Evolutionary conservation across 2,329 filamentous ascomycete genomes (phyloP).

Genomic region (Raffaelea ambrosiae): DNA sequence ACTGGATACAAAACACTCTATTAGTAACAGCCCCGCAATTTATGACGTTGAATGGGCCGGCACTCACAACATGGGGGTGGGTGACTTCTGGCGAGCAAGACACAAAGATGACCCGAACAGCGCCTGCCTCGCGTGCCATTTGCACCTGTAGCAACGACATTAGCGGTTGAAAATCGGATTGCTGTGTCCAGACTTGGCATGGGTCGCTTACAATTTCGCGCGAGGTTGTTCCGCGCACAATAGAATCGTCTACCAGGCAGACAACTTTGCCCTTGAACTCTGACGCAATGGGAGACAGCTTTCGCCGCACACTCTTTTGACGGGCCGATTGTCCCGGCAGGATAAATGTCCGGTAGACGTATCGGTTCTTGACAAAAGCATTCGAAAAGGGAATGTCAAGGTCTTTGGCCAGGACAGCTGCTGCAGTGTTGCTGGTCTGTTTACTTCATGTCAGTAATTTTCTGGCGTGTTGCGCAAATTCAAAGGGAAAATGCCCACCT

Average conservation of each 20-base stretch:
- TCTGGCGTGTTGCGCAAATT: too few relatives aligned
- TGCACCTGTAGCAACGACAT: too few relatives aligned
- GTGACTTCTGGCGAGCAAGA: constrained; percentile 76
- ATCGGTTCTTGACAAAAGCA: constrained; percentile 83
- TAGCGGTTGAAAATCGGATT: too few relatives aligned
- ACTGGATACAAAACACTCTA: neutral
- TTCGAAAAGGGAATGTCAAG: constrained; percentile 71
- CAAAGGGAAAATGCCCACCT: constrained; percentile 30
- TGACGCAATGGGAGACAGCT: constrained; percentile 76
- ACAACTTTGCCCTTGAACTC: constrained; percentile 79
- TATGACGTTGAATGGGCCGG: neutral
- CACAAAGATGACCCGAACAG: constrained; percentile 60
- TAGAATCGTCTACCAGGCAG: constrained; percentile 74
- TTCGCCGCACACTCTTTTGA: constrained; percentile 79
- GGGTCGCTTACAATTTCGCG: constrained; percentile 39
- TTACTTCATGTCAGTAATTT: too few relatives aligned
- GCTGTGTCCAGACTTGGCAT: too few relatives aligned
- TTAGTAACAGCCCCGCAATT: neutral
- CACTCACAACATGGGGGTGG: constrained; percentile 60
- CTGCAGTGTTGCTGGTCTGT: constrained; percentile 72
- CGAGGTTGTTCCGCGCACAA: constrained; percentile 47
- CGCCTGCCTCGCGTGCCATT: constrained; percentile 10
- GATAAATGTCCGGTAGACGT: constrained; percentile 82
- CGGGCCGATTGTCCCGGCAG: constrained; percentile 64
- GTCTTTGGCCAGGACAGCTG: constrained; percentile 62